These are phyloP conservation scores for Fusarium fujikuroi DNA, from an alignment of 2,329 filamentous ascomycete species.

Conservation along the genomic window DNA sequence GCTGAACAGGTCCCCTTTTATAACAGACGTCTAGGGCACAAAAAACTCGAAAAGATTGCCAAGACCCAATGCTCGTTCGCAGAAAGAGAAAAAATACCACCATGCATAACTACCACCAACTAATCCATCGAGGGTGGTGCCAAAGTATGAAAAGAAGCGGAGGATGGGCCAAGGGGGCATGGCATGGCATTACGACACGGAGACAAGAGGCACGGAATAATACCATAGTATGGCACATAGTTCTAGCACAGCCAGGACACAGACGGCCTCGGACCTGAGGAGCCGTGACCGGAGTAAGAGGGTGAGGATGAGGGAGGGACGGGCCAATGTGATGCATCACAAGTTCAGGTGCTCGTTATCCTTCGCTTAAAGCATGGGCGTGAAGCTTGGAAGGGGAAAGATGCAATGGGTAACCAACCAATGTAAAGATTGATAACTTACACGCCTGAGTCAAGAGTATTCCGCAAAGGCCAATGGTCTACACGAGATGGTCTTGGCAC, in stretches of 20 bases:
- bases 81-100: slow-evolving; percentile 10
- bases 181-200: slow-evolving; percentile 21
- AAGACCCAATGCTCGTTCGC: slow-evolving; percentile 20
- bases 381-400: slow-evolving; percentile 20
- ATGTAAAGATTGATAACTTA: slow-evolving; percentile 29
- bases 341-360: slow-evolving; percentile 16
- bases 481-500: slow-evolving; percentile 29
- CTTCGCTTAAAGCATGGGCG: slow-evolving; percentile 23
- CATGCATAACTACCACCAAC: slow-evolving; percentile 24
- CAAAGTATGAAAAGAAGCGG: slow-evolving; percentile 26
- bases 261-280: background rate
- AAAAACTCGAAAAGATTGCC: slow-evolving; percentile 21
- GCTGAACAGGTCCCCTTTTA: slow-evolving; percentile 34
- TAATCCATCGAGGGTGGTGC: slow-evolving; percentile 32
- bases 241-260: background rate
- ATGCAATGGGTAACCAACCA: slow-evolving; percentile 8
- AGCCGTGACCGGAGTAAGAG: slow-evolving; percentile 24
- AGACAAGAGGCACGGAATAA: slow-evolving; percentile 15
- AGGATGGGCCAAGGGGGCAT: slow-evolving; percentile 12
- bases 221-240: background rate
- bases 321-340: slow-evolving; percentile 39
- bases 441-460: slow-evolving; percentile 21
- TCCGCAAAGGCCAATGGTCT: slow-evolving; percentile 20
- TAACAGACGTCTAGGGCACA: slow-evolving; percentile 18
- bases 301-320: background rate